Evolutionary conservation across 305 asterid species (phyloP).

Genomic region (Fraxinus sp.): DNA sequence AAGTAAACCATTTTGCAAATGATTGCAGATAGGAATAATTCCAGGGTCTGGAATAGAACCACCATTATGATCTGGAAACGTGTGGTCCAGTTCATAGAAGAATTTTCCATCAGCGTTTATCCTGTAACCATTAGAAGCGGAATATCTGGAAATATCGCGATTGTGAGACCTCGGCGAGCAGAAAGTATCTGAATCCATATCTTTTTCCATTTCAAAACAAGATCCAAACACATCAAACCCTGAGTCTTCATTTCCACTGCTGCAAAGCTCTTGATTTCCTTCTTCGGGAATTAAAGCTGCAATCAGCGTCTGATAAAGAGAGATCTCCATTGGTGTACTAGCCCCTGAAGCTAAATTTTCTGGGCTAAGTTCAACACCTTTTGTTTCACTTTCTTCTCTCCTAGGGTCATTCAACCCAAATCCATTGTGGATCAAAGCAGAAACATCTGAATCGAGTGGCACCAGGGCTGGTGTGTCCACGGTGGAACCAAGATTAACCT

Average conservation of each 20-base stretch:
- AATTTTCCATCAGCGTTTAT: conserved; percentile 40
- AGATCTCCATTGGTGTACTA: conserved; percentile 44
- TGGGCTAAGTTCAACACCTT: conserved; percentile 46
- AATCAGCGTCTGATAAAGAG: conserved; percentile 73
- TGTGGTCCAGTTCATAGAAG: conserved; percentile 31
- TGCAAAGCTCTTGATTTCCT: conserved; percentile 44
- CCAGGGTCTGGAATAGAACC: conserved; percentile 38
- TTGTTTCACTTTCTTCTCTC: conserved; percentile 50
- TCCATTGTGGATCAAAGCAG: conserved; percentile 38
- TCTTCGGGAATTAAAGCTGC: conserved; percentile 85
- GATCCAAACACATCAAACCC: conserved; percentile 47
- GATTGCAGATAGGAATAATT: conserved; percentile 37
- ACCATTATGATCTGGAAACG: conserved; percentile 29
- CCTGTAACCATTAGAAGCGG: conserved; percentile 49
- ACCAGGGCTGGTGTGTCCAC: conserved; percentile 39
- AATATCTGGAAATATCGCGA: conserved; percentile 43
- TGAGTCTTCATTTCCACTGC: conserved; percentile 46
- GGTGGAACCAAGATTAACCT: conserved; percentile 51
- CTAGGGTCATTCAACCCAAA: conserved; percentile 45
- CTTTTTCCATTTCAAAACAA: conserved; percentile 50
- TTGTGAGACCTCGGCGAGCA: conserved; percentile 41
- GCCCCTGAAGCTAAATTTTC: conserved; percentile 46
- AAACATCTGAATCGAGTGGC: conserved; percentile 52
- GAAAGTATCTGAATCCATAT: conserved; percentile 44
- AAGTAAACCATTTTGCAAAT: conserved; percentile 45